A percentile compares a stretch with the other conserved stretches of the same genome.
Evolutionary conservation across 495 filamentous ascomycete species (phyloP).

Genomic region (Symbiotaphrina buchneri): DNA sequence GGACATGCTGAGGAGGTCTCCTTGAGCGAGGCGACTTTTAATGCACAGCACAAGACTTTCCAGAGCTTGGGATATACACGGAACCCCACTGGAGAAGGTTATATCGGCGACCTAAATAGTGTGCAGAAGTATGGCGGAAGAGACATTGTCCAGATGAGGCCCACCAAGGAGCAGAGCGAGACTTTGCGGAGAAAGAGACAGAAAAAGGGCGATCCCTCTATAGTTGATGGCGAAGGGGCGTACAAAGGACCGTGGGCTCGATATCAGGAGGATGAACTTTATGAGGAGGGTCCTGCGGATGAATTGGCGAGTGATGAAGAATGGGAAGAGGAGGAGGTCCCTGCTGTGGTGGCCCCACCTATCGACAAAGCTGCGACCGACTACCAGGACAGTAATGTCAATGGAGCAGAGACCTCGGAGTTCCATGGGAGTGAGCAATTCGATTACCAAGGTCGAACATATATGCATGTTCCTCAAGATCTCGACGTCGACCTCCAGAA

Average conservation of each 20-base stretch:
- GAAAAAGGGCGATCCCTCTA: slow-evolving; percentile 56
- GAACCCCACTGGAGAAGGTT: slow-evolving; percentile 26
- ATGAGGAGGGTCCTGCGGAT: slow-evolving; percentile 22
- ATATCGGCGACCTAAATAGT: slow-evolving; percentile 28
- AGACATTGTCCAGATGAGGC: slow-evolving; percentile 32
- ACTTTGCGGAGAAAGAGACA: slow-evolving; percentile 48
- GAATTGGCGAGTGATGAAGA: slow-evolving; percentile 60
- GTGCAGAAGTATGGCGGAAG: slow-evolving; percentile 26
- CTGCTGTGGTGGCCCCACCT: slow-evolving; percentile 21
- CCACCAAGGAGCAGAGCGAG: slow-evolving; percentile 43
- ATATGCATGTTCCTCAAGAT: slow-evolving; percentile 93
- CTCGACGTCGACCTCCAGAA: slow-evolving; percentile 74
- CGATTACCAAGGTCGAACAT: slow-evolving; percentile 84
- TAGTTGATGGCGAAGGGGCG: slow-evolving; percentile 65
- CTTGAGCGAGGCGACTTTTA: slow-evolving; percentile 77
- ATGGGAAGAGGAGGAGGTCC: slow-evolving; percentile 42
- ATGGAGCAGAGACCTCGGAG: slow-evolving; percentile 55
- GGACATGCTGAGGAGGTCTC: slow-evolving; percentile 72
- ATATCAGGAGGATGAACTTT: slow-evolving; percentile 46
- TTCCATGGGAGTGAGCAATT: slow-evolving; percentile 67
- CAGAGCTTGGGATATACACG: slow-evolving; percentile 38
- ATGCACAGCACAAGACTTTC: slow-evolving; percentile 55
- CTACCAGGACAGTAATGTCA: slow-evolving; percentile 21
- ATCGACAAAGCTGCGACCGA: slow-evolving; percentile 34
- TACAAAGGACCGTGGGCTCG: slow-evolving; percentile 91